Evolutionary conservation across 306 rosid species (phyloP), one percentile per base, ranked within the genome.

Genomic region (Vigna reflexopilosa): DNA sequence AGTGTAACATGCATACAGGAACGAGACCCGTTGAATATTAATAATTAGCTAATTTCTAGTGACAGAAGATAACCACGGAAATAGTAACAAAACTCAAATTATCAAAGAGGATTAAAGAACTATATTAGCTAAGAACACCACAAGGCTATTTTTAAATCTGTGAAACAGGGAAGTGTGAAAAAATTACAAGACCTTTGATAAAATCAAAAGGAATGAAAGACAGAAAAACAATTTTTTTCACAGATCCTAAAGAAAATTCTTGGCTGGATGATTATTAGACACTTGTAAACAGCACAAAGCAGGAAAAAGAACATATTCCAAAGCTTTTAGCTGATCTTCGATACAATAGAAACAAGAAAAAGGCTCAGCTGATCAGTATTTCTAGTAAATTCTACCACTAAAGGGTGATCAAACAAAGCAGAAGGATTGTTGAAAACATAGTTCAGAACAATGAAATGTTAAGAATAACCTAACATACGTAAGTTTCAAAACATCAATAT

Each of bases 401-500:
- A 10, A n/a, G 26, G 71, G 44, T 26, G 20, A 42, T 63, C 15
- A 61, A 38, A 65, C 11, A 61, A 45, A 36, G 70, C 50, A 45
- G 14, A 70, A 26, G 42, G 28, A 42, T 36, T 52, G 42, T 16
- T n/a, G 56, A 83, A 79, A 68, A 79, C 57, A 67, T 61, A 55
- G 69, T 70, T 59, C 47, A 57, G 54, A 26, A 51, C 67, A 19
- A 22, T 24, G 52, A 78, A 62, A 67, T 8, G 55, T 14, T 64
- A 34, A 34, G 32, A 38, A 56, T 74, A 79, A 34, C 67, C 28
- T n/a, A 58, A 74, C 34, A 3, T 30, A 30, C 5, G 34, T 49
- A 32, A 61, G 28, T 40, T 34, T 75, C 14, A 58, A 72, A 14
- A 54, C 80, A 80, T 51, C n/a, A 12, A 55, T 63, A 63, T 22